Conservation (phyloP, 163 green algal genomes). For the Smithsoniella earleae region DNA sequence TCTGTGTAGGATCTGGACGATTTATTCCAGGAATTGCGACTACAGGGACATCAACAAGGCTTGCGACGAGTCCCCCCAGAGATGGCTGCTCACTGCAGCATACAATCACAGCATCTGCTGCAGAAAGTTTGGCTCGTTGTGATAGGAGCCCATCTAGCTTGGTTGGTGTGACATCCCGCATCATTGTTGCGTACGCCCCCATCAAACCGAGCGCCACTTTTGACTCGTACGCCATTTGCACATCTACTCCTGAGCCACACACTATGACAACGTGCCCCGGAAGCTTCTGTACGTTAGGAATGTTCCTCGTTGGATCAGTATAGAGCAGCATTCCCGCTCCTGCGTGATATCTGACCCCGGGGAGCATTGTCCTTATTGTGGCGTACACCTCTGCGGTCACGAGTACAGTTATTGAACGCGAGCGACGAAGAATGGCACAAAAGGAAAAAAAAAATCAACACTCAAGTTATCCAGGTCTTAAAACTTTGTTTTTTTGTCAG, state of each 20-base stretch:
- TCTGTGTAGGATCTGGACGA: slow-evolving; percentile 1
- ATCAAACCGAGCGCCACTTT: slow-evolving; percentile 11
- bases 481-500: too few species aligned
- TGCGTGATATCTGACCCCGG: slow-evolving; percentile 13
- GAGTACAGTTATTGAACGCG: too few species aligned
- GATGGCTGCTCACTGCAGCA: slow-evolving; percentile 15
- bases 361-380: slow-evolving; percentile 14
- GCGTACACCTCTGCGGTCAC: neutral
- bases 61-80: neutral
- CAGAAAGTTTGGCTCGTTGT: neutral
- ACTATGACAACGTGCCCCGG: slow-evolving; percentile 16
- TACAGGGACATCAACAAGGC: slow-evolving; percentile 28
- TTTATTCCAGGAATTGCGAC: neutral
- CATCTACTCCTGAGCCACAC: neutral
- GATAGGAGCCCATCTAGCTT: neutral
- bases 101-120: slow-evolving; percentile 2
- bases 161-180: neutral
- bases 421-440: too few species aligned
- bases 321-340: slow-evolving; percentile 19
- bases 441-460: too few species aligned
- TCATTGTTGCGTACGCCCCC: slow-evolving; percentile 3
- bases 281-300: neutral
- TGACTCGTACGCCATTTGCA: slow-evolving; percentile 25
- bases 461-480: too few species aligned
- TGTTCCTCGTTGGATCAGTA: neutral